Percentiles rank a stretch among this genome's conserved stretches.
Conservation (phyloP, 192 early-diverging fungal species). For the Umbelopsis vinacea region DNA sequence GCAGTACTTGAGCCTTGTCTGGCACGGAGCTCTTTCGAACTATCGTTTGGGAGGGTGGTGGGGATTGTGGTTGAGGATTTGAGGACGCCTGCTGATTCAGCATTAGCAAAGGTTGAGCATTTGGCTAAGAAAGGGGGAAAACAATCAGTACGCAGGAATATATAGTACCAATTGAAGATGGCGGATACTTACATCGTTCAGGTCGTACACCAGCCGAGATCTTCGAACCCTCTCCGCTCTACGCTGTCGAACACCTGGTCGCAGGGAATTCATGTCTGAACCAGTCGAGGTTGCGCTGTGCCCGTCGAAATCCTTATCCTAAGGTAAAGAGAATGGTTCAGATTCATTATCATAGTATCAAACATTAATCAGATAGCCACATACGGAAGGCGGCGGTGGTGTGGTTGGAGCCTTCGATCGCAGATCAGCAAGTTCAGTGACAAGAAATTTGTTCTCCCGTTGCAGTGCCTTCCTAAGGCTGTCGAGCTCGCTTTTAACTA, state of each 20-base stretch:
- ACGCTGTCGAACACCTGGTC: constrained; percentile 6
- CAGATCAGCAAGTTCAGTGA: constrained; percentile 36
- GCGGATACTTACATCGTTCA: constrained; percentile 12
- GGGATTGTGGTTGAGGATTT: too few species aligned
- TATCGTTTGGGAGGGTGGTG: background rate
- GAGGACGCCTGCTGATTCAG: background rate
- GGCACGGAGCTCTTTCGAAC: constrained; percentile 1
- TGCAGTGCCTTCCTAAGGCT: constrained; percentile 34
- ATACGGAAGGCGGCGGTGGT: background rate
- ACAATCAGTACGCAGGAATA: background rate
- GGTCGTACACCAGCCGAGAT: constrained; percentile 12
- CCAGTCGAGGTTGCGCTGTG: background rate
- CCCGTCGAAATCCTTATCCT: background rate
- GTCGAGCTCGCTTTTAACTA: constrained; percentile 28
- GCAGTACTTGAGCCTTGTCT: constrained; percentile 6
- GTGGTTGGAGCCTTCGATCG: constrained; percentile 17
- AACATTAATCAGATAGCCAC: background rate
- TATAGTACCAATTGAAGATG: background rate
- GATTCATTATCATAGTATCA: too few species aligned
- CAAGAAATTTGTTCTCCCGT: constrained; percentile 32
- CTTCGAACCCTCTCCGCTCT: constrained; percentile 2
- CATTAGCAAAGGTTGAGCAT: background rate
- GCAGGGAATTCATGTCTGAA: background rate
- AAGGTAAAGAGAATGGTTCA: too few species aligned
- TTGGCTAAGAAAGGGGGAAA: background rate